Conservation (phyloP, 1,284 basidiomycete species). For the Leccinum griseonigrum region DNA sequence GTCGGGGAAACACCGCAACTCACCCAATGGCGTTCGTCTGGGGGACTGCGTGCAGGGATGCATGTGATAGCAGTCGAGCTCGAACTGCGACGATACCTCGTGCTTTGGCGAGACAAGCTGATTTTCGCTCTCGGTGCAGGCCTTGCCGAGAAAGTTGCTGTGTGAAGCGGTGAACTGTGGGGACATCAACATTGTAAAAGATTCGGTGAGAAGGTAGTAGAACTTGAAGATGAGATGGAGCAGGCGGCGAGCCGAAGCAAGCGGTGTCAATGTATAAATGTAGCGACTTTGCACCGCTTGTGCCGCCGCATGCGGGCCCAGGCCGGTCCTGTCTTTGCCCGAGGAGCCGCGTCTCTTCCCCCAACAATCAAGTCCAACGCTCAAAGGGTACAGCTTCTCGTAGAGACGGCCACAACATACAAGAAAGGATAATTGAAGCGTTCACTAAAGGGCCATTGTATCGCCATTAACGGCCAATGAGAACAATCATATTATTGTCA, state of each 20-base stretch:
- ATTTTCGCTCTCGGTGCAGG: constrained; percentile 12
- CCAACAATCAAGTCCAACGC: not conserved
- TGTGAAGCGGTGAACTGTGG: constrained; percentile 4
- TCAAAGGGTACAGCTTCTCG: constrained; percentile 8
- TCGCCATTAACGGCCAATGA: constrained; percentile 1
- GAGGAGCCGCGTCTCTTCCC: not conserved
- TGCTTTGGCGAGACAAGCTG: constrained; percentile 22
- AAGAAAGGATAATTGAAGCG: constrained; percentile 11
- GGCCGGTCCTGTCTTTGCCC: constrained; percentile 9
- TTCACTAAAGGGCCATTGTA: constrained; percentile 9
- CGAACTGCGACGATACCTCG: constrained; percentile 11
- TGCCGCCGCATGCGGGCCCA: constrained; percentile 15
- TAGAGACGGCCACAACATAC: constrained; percentile 6
- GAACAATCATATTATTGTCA: constrained; percentile 3
- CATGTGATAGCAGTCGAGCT: constrained; percentile 23
- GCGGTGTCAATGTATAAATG: constrained; percentile 25
- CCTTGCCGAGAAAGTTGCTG: constrained; percentile 2
- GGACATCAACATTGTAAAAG: constrained; percentile 23
- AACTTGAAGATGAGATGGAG: constrained; percentile 18
- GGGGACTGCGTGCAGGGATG: constrained; percentile 2
- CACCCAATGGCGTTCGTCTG: constrained; percentile 26
- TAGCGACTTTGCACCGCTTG: constrained; percentile 27
- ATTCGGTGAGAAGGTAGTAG: constrained; percentile 1
- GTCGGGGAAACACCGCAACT: constrained; percentile 14
- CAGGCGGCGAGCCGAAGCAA: constrained; percentile 1